Evolutionary conservation across 2,329 filamentous ascomycete species (phyloP), one percentile per base, ranked within the genome.

Genomic region (Cryphonectria parasitica): DNA sequence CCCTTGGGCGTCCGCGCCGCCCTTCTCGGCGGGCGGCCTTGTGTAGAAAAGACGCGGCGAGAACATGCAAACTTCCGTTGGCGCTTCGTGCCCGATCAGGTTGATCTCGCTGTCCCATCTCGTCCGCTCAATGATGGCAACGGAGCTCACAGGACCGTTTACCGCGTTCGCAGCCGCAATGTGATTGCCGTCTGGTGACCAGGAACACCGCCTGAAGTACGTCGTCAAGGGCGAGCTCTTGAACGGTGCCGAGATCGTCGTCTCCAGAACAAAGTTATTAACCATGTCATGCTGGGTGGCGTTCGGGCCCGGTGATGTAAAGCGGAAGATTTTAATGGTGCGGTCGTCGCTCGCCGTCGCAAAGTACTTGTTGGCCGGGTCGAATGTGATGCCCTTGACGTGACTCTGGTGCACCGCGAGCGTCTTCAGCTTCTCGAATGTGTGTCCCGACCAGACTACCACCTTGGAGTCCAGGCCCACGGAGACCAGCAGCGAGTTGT

Each of bases 281-380:
- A 96, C 90, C 83, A 97, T 96, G 79, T 99, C 96, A 78, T 98
- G 94, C 68, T 95, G 90, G 0, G 93, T 97, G 49, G 96, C 93
- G 79, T 97, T 98, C 13, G 96, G 93, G 0, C 91, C 88, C 0
- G 96, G 95, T 1, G 95, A 92, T 2, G 93, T 97, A 80, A 98
- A 99, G 71, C 95, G 90, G 81, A 97, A 98, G 76, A 99, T 93
- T 80, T 97, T 97, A 81, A 99, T 97, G 2, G 94, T 95, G 71
- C 96, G 90, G 80, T 99, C 96, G 80, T 99, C 96, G 82, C 94
- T 97, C 2, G 97, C 95, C 0, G 97, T 99, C 22, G 97, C 96
- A 81, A 99, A 99, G 84, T 97, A 99, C 79, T 98, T 99, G 84
- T 98, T 98, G 58, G 96, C 96, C 0, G 96, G 96, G 78, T 99